These are phyloP conservation scores for Gypsophila paniculata DNA, from an alignment of 179 eudicot species.

Conservation along the genomic window DNA sequence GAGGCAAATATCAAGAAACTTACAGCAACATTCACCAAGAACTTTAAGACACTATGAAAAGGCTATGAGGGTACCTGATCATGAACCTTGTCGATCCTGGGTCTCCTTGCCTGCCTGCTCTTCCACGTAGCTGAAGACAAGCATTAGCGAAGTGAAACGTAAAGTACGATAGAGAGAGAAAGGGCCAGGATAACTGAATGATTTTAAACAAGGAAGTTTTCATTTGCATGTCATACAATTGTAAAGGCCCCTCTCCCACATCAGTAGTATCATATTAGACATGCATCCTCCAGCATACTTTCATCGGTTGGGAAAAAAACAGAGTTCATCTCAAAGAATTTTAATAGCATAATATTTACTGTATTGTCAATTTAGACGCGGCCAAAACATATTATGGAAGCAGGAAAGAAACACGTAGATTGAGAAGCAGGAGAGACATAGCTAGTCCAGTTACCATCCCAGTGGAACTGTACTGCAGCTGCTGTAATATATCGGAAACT, in stretches of 20 bases:
- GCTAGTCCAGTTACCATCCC: too few species aligned
- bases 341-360: too few species aligned
- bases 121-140: slow-evolving; percentile 81
- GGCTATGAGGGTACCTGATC: slow-evolving; percentile 59
- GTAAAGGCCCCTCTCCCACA: background rate
- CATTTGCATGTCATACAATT: background rate
- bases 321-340: too few species aligned
- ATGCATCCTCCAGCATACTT: too few species aligned
- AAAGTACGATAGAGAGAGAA: slow-evolving; percentile 1
- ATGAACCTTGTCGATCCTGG: slow-evolving; percentile 97
- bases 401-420: too few species aligned
- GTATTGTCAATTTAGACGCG: too few species aligned
- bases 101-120: slow-evolving; percentile 99
- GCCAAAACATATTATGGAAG: too few species aligned
- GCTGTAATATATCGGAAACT: background rate
- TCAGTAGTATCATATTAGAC: background rate
- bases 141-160: background rate
- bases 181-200: background rate
- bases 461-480: too few species aligned
- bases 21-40: background rate
- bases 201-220: slow-evolving; percentile 5
- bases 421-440: too few species aligned
- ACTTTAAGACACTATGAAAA: background rate
- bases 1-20: background rate
- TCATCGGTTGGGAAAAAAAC: too few species aligned